phyloP scores from a whole-genome alignment of 1,139 yeast genomes.

The Suhomyces bribrorum region DNA sequence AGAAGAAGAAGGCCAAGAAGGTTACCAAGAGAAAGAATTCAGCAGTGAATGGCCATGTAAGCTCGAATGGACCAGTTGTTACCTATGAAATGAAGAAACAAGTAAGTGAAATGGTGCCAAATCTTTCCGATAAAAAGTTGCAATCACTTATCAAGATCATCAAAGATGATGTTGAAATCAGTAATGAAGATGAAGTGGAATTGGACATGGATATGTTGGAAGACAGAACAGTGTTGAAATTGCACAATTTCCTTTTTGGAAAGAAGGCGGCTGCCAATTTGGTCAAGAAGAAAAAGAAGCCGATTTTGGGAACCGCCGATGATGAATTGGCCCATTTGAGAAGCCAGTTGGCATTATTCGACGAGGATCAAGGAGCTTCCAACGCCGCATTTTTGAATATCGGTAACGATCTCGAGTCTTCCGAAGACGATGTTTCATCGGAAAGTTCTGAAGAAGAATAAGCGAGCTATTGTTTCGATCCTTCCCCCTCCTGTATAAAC shows the following conservation, averaged over 20 bases:
- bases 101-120: conserved; percentile 81
- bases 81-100: conserved; percentile 97
- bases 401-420: conserved; percentile 29
- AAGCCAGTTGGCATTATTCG: conserved; percentile 77
- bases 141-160: conserved; percentile 84
- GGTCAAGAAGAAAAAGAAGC: conserved; percentile 49
- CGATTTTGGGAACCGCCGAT: conserved; percentile 61
- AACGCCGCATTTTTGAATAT: conserved; percentile 30
- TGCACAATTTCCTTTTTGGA: conserved; percentile 77
- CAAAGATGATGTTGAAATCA: conserved; percentile 78
- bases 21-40: conserved; percentile 20
- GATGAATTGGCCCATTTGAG: conserved; percentile 83
- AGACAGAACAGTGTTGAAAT: conserved; percentile 76
- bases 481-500: conserved; percentile 1
- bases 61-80: conserved; percentile 44
- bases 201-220: conserved; percentile 93
- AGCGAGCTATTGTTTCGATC: conserved; percentile 2
- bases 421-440: conserved; percentile 45
- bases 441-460: conserved; percentile 70
- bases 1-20: conserved; percentile 48
- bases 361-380: conserved; percentile 30
- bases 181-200: conserved; percentile 84
- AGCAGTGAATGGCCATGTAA: conserved; percentile 17
- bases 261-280: conserved; percentile 45
- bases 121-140: conserved; percentile 75